phyloP scores from a whole-genome alignment of 1,284 basidiomycete species.

The Tilletiaria anomala region DNA sequence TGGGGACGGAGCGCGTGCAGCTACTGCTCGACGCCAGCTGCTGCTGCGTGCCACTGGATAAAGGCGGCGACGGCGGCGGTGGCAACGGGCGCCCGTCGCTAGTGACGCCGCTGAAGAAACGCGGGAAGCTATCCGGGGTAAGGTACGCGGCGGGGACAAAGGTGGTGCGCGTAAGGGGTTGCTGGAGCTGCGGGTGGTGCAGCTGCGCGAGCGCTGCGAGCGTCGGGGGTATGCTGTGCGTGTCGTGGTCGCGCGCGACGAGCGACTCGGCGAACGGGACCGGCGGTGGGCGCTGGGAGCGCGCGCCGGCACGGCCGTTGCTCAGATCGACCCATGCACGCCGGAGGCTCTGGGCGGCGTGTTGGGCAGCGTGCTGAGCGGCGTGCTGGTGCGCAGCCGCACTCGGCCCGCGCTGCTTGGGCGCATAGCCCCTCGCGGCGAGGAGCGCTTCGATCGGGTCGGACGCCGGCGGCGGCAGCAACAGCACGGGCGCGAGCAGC shows the following conservation, averaged over 20 bases:
- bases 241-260: too few relatives aligned
- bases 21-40: neutral
- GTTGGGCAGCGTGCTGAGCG: neutral
- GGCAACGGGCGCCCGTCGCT: slow-evolving; percentile 5
- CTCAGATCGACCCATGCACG: neutral
- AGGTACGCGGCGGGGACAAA: slow-evolving; percentile 23
- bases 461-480: neutral
- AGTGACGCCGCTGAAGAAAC: slow-evolving; percentile 14
- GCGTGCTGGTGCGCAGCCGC: neutral
- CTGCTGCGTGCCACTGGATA: too few relatives aligned
- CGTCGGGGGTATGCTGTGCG: too few relatives aligned
- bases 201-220: too few relatives aligned
- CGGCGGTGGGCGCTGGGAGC: neutral
- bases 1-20: slow-evolving; percentile 8
- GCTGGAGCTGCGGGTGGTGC: too few relatives aligned
- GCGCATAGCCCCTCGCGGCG: slow-evolving; percentile 17
- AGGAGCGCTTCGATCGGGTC: slow-evolving; percentile 28
- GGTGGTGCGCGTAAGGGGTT: too few relatives aligned
- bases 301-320: neutral
- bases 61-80: too few relatives aligned
- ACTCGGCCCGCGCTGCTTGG: neutral
- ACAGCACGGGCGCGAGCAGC: slow-evolving; percentile 7
- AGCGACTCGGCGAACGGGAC: too few relatives aligned
- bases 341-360: neutral
- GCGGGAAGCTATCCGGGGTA: slow-evolving; percentile 14